Conservation (phyloP, 257 asterid species). For the Gentiana macrophylla region DNA sequence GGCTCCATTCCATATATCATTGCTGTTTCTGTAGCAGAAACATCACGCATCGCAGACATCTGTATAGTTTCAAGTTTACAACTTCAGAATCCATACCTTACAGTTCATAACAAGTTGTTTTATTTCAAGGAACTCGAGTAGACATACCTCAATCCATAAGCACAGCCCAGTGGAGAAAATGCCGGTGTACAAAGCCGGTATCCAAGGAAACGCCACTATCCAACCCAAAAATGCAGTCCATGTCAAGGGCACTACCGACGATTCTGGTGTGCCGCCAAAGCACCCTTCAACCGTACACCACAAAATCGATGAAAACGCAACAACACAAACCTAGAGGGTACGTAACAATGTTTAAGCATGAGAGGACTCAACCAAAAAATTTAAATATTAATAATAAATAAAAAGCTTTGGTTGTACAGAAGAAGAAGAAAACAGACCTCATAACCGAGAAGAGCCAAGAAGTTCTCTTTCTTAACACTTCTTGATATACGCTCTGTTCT, state of each 20-base stretch:
- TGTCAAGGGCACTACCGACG: constrained; percentile 44
- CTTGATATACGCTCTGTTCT: constrained; percentile 69
- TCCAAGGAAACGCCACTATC: constrained; percentile 57
- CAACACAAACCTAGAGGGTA: constrained; percentile 40
- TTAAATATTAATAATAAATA: constrained; percentile 4
- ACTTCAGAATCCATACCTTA: background rate
- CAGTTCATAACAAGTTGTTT: no score
- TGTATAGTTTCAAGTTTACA: constrained; percentile 9
- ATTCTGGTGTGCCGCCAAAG: constrained; percentile 26
- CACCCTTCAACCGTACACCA: constrained; percentile 46
- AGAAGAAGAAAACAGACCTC: constrained; percentile 33
- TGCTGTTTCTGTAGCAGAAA: constrained; percentile 73
- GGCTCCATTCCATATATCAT: constrained; percentile 76
- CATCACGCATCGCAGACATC: constrained; percentile 66
- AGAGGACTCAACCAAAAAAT: no score
- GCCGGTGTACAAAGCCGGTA: constrained; percentile 77
- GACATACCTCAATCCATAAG: constrained; percentile 65
- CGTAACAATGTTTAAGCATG: constrained; percentile 2
- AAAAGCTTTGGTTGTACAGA: background rate
- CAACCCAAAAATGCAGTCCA: constrained; percentile 24
- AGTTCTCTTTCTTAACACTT: constrained; percentile 41
- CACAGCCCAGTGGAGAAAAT: constrained; percentile 65
- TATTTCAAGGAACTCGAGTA: background rate
- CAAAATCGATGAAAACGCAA: constrained; percentile 50
- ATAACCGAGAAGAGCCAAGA: constrained; percentile 65